Base-by-base conservation (phyloP, 805 yeast genomes). In the Scheffersomyces amazonensis region DNA sequence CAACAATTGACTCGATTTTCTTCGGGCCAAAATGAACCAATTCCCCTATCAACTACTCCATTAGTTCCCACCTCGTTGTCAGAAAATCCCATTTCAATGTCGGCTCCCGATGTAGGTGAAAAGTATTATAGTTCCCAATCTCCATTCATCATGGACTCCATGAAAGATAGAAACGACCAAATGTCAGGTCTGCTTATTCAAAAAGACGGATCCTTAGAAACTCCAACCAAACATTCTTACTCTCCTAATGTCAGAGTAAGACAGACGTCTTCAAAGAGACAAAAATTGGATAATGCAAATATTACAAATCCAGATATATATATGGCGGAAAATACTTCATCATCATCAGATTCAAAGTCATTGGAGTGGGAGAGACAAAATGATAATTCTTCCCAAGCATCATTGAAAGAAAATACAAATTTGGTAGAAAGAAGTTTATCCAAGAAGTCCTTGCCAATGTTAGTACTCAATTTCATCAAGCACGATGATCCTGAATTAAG, bases 41-140 rank as follows among this genome's bases (percentile, higher is more conserved):
- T 24, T 7, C 12, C 27, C 8, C 10, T 20, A 20, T 10, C 6
- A 20, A 10, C 6, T 20, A 20, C 23, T 6, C 23, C 23, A 20
- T 10, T 24, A 13, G n/a, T 10, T 9, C 8, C n/a, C 8, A 24
- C 10, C 7, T 12, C 27, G 6, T 24, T 24, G 12, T 6, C 10
- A 23, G 27, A 6, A 23, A 12, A 9, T 23, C 32, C 36, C 3
- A 59, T 65, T 10, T 40, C 56, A 6, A 71, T 71, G 3, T 71
- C 64, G 44, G 62, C 69, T 16, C 53, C 66, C 18, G 71, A 66
- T 43, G 37, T 47, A 13, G 72, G 71, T 23, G 64, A 62, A 21
- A 71, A 71, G 39, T 75, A 69, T 44, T 75, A 72, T 47, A 79
- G 79, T 0, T 79, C 80, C 1, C 73, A 66, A 41, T 71, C 76